Evolutionary conservation across 208 protist genomes (phyloP), one percentile per base, ranked within the genome.

Genomic region (Porcisia hertigi): DNA sequence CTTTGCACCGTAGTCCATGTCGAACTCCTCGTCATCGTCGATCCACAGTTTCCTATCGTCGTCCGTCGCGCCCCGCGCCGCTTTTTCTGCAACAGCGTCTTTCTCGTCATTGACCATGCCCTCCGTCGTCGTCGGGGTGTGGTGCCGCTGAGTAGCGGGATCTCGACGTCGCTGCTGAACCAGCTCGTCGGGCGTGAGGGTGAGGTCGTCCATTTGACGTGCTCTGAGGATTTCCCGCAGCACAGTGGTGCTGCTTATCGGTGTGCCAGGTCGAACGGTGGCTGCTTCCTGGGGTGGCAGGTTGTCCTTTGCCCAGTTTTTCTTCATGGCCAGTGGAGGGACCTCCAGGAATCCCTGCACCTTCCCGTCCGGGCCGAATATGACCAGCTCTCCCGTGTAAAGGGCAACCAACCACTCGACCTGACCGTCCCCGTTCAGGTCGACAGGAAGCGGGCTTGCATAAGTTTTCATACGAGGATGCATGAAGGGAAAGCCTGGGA

Each of bases 321-420:
- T 92, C 69, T 93, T 92, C 23, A 98, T 80, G 12, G 84, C 79
- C 1, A 98, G 82, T 52, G 90, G 85, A 12, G 95, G 95, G 8
- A 98, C 78, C 41, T 84, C 83, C 23, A 97, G 47, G 20, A 85
- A 70, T 1, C 86, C 87, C 47, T 82, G 80, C 57, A 86, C 73
- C 63, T 86, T 79, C 47, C 95, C 95, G 18, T 92, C 76, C 41
- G 86, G 79, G 8, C 73, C 49, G 47, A 98, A 89, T 16, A 98
- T 81, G 45, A 98, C 70, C 5, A 98, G 84, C 73, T 98, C 95
- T 6, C 91, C 96, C 25, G 84, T 94, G 69, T 92, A 92, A 59
- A 96, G 94, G 18, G 91, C 77, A 1, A 98, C 80, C 45, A 98
- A 84, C 79, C 96, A 91, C 52, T 98, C 93, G 34, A 87, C 92